phyloP scores from a whole-genome alignment of 306 rosid species.

The Prunus dulcis region DNA sequence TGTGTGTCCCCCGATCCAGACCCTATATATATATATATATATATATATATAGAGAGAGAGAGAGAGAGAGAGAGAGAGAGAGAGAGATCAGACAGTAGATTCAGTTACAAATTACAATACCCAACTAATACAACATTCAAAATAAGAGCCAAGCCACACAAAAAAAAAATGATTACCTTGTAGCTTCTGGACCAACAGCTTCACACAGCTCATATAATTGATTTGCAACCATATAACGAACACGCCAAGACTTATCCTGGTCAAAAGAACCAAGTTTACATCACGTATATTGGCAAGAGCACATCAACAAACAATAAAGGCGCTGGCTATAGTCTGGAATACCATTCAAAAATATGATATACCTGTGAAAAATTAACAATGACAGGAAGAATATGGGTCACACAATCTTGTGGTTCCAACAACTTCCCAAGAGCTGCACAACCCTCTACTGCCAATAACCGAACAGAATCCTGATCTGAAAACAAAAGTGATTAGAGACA shows the following conservation, averaged over 20 bases:
- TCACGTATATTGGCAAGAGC: neutral
- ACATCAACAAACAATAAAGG: neutral
- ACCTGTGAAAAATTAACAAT: conserved; percentile 98
- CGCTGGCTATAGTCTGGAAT: neutral
- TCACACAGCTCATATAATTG: conserved; percentile 92
- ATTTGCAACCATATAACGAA: conserved; percentile 99
- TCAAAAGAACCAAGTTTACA: conserved; percentile 14
- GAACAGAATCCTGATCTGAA: conserved; percentile 97
- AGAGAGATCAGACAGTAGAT: neutral
- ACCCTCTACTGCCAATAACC: conserved; percentile 96
- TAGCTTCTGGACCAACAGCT: conserved; percentile 97
- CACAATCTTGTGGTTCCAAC: conserved; percentile 93
- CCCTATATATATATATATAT: no score
- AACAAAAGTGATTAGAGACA: neutral
- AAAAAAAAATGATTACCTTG: conserved; percentile 52
- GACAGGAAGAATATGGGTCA: conserved; percentile 91
- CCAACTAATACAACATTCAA: neutral
- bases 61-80: neutral
- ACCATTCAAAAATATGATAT: neutral
- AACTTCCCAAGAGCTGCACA: conserved; percentile 98
- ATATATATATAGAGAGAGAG: no score
- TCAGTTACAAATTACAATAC: neutral
- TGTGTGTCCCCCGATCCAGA: no score
- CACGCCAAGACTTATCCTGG: conserved; percentile 99
- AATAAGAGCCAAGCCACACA: neutral